phyloP scores from a whole-genome alignment of 352 stramenopile genomes.

The Pythium guiyangense region DNA sequence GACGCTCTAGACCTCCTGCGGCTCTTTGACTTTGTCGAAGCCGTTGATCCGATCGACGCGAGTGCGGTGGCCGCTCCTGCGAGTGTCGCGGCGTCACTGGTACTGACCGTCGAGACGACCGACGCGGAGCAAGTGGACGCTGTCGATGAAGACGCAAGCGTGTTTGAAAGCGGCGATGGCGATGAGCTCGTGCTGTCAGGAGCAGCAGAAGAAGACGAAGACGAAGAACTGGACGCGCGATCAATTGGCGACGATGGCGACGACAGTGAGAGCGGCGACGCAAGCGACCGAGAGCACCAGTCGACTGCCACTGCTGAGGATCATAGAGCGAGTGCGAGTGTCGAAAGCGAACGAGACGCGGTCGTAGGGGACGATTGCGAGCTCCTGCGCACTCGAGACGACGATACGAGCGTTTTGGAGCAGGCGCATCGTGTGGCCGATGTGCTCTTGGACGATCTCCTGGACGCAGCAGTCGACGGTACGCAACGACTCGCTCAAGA shows the following conservation, averaged over 20 bases:
- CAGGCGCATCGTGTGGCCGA: constrained; percentile 14
- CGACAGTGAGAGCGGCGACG: neutral
- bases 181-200: neutral
- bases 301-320: too few species aligned
- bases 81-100: neutral
- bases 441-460: constrained; percentile 19
- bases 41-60: constrained; percentile 2
- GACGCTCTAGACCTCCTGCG: constrained; percentile 19
- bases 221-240: too few species aligned
- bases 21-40: constrained; percentile 22
- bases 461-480: constrained; percentile 18
- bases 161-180: neutral
- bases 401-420: neutral
- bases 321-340: too few species aligned
- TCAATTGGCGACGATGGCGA: neutral
- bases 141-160: neutral
- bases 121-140: neutral
- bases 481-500: too few species aligned
- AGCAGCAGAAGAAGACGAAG: neutral
- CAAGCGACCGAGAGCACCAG: too few species aligned
- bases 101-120: neutral
- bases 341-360: too few species aligned
- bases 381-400: too few species aligned
- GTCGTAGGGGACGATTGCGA: too few species aligned
- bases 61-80: neutral